Evolutionary conservation across 164 flowering plant genomes (phyloP), one percentile per base, ranked within the genome.

Genomic region (Sextonia rubra): DNA sequence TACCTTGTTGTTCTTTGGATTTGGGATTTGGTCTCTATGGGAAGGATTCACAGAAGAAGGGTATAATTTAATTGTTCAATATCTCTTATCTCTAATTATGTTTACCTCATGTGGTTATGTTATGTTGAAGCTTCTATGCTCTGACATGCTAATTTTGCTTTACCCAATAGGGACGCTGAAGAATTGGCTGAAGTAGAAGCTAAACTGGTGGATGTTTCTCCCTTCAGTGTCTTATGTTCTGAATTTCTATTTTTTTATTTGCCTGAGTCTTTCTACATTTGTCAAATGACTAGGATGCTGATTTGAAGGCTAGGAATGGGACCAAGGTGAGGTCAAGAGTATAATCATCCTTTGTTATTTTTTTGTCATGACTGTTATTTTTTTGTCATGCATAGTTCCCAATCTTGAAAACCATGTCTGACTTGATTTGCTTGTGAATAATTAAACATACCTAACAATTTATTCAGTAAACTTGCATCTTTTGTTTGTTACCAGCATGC

Each of bases 11-110:
- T 96, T 93, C 82, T 84, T 96, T 77, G 91, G 87, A 12, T 96
- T 96, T 85, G 99, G 99, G 14, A 75, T 96, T 18, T 95, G 96
- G 98, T 89, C 98, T 20, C 77, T 93, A 56, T 88, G 97, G 95
- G 99, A 96, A 78, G 99, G 84, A 69, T 88, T 89, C 76, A 81
- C 79, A 23, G 89, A 81, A 65, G 81, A 83, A 20, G 94, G 95
- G 97, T 93, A 88, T 63, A 24, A 75, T 70, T 52, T 15, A 14
- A 1, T 52, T 20, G 17, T 5, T 52, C 14, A 15, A 18, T 22
- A 18, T 64, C 29, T 49, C 18, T 56, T 26, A 24, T 29, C 27
- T 17, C 18, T 18, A 9, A 37, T 37, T 37, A 37, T 37, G 44
- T 47, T 25, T 47, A 18, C 20, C 30, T 71, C 22, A 29, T 52